Base-by-base conservation (phyloP, 2,329 filamentous ascomycete species). In the Phaeosphaeria sp. region DNA sequence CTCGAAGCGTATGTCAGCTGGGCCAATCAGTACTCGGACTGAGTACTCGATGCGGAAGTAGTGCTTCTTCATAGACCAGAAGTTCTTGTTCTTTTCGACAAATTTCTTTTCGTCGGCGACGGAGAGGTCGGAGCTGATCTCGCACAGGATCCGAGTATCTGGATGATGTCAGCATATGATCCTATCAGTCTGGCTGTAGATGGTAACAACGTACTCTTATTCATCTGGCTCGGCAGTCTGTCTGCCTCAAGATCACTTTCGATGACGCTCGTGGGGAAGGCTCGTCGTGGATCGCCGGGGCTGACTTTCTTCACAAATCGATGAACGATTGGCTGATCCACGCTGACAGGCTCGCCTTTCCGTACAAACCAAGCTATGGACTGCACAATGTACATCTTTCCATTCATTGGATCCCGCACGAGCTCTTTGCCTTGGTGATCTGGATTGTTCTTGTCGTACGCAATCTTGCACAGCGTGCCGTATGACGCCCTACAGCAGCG, bases 351-450 rank as follows among this genome's bases (percentile, higher is more conserved):
- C 45, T 76, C 72, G 9, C 75, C 65, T 49, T 67, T 67, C 49
- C 68, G 74, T 13, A 78, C 68, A 54, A 77, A 78, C 76, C 76
- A 78, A 4, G 69, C 76, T 15, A 78, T 72, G 6, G 71, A 72
- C 22, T 77, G 64, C 18, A 69, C 64, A 27, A 78, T 66, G 43
- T 78, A 78, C 24, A 69, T 30, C 48, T 77, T 77, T 11, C 69
- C 69, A 49, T 77, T 72, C 21, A 75, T 51, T 0, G 68, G 63
- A 56, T 78, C 76, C 33, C 61, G 61, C 3, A 66, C 64, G 2
- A 69, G 53, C 15, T 64, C 25, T 36, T 67, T 71, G 1, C 65
- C 66, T 1, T 55, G 48, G 56, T 77, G 76, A 0, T 71, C 63
- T 2, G 72, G 68, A n/a, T 76, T 73, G 20, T 69, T 66, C 51